Evolutionary conservation across 75 land plant genomes (phyloP).

Genomic region (Cupressus sempervirens): DNA sequence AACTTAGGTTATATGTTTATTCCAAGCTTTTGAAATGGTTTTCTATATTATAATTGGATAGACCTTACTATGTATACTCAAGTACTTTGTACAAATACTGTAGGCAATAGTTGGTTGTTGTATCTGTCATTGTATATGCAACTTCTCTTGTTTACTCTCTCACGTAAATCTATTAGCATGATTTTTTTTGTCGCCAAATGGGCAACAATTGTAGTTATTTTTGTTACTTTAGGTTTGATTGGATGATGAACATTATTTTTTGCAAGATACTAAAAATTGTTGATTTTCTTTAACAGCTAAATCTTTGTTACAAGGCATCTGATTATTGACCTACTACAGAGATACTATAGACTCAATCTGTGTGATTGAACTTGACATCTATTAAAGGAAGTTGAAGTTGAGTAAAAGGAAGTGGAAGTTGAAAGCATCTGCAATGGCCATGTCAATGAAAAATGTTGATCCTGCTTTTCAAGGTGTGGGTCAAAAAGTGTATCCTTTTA

Average conservation of each 20-base stretch:
- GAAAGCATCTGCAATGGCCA: conserved; percentile 21
- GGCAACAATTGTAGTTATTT: neutral
- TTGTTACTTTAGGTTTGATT: neutral
- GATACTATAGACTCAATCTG: neutral
- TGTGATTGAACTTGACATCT: neutral
- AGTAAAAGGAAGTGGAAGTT: conserved; percentile 1
- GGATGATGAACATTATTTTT: no score
- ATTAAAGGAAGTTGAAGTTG: no score
- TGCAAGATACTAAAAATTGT: neutral
- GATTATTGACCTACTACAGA: neutral
- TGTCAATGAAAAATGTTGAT: conserved; percentile 71
- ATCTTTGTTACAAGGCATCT: neutral
- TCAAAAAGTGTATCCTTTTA: conserved; percentile 79
- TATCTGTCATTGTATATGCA: neutral
- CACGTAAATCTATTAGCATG: neutral
- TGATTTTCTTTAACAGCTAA: neutral
- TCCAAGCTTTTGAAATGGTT: neutral
- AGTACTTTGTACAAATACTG: neutral
- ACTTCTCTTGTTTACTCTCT: neutral
- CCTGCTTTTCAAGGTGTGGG: conserved; percentile 85
- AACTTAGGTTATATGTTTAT: neutral
- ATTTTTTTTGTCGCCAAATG: neutral
- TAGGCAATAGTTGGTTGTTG: neutral
- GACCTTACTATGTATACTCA: neutral
- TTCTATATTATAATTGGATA: neutral